Base-by-base conservation (phyloP, 2,329 filamentous ascomycete species). In the Diaporthe vexans region DNA sequence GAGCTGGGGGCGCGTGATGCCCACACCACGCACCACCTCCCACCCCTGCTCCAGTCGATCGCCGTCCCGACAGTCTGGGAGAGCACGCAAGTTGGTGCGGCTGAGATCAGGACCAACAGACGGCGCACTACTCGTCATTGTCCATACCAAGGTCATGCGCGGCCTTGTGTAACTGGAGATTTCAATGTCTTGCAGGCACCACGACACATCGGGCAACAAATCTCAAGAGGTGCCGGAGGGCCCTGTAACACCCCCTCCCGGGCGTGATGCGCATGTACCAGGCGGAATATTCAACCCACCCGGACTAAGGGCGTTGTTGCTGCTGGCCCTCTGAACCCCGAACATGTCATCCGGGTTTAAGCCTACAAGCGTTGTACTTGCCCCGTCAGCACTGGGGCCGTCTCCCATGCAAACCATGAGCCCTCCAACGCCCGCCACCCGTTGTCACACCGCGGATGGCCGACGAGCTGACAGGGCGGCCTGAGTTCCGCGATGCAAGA, bases 141-240 rank as follows among this genome's bases (percentile, higher is more conserved):
- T 68, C 13, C 35, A 54, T 9, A 40, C 63, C 63, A 37, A 40
- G 63, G 63, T 68, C 63, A 68, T 68, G 63, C 63, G 63, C 48
- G 13, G 26, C 37, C 26, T 51, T 54, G 63, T 68, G 63, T 68
- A 68, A 68, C 48, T 68, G 48, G 63, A 68, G 63, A 68, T 68
- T 68, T 68, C 63, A 68, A 54, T 68, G 63, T 68, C 63, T 68
- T 68, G 63, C 63, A 68, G 63, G 21, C 40, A 21, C 63, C 58
- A 58, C 33, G 48, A 35, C 48, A 40, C 63, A 68, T 68, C 63
- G 48, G 63, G 63, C 63, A 68, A 21, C 15, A 26, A 54, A 68
- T 54, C 48, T 68, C 46, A 21, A 13, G 63, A 68, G 46, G 48
- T 54, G 46, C 19, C 15, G n/a, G 21, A 19, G 15, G 40, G 48